Evolutionary conservation across 73 alveolate genomes (phyloP), one percentile per base, ranked within the genome.

Genomic region (Loxodes magnus): DNA sequence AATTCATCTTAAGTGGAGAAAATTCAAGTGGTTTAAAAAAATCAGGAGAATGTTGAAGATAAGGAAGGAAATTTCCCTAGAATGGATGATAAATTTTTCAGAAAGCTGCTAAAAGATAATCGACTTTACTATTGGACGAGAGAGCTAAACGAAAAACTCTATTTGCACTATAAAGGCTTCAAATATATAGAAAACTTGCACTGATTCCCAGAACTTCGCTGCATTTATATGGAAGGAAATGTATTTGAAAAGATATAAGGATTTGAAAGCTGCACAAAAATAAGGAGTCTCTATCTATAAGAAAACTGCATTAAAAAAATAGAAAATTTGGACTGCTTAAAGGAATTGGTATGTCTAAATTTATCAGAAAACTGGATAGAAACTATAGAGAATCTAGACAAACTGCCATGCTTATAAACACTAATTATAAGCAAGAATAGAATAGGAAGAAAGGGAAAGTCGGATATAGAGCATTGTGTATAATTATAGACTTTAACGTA

Each of bases 81-180:
- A 12, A 46, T 46, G 9, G 7, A 37, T 5, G 34, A 71, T 22
- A 56, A 70, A 6, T 87, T 43, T 46, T 49, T 87, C 19, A 82
- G 78, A 38, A 72, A 82, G 51, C 75, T 87, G 5, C 81, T 87
- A 46, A 52, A 80, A 29, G 90, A 87, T 52, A 61, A 70, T 67
- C 70, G 69, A 28, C 58, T 73, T 0, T 94, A 94, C 88, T 94
- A 90, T 58, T 56, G 87, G 48, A 91, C 97, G 2, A 90, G 89
- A 61, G 92, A 90, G 43, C 81, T 94, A 41, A 94, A 94, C 63
- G 98, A 91, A 62, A 75, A 83, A 60, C 82, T 94, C 33, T 94
- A 87, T 69, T 75, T 94, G 17, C 99, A 94, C 77, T 94, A 77
- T 49, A 90, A 94, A 67, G 96, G 96, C 4, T 82, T 82, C 37